These are phyloP conservation scores for Lipomyces oligophaga DNA, from an alignment of 805 yeast species.

Conservation along the genomic window DNA sequence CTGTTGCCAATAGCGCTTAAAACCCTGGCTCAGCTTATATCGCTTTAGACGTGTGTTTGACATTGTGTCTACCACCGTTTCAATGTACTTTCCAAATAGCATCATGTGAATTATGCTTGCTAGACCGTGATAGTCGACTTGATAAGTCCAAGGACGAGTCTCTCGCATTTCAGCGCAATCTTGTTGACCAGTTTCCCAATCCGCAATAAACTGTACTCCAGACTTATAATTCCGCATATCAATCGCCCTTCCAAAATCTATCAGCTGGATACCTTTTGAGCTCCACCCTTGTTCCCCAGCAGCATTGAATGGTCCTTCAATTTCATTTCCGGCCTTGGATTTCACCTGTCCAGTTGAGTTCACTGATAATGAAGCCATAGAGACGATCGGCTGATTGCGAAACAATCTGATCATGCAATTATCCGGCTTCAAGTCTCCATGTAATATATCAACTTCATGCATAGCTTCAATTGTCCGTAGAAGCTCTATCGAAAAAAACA, in stretches of 20 bases:
- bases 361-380: conserved; percentile 19
- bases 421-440: conserved; percentile 83
- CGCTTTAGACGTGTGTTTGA: conserved; percentile 15
- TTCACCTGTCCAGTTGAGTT: background rate
- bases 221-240: conserved; percentile 54
- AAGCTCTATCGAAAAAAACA: conserved; percentile 63
- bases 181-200: conserved; percentile 59
- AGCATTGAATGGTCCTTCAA: conserved; percentile 33
- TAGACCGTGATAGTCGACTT: conserved; percentile 78
- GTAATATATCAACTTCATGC: conserved; percentile 66
- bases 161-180: conserved; percentile 70
- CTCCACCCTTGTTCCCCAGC: conserved; percentile 48
- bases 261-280: conserved; percentile 54
- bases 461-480: conserved; percentile 55
- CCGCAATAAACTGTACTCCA: conserved; percentile 52
- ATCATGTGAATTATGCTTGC: conserved; percentile 71
- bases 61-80: conserved; percentile 38
- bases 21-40: conserved; percentile 43
- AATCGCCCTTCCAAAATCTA: conserved; percentile 79
- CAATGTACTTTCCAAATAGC: conserved; percentile 65
- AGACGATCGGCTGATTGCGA: conserved; percentile 20
- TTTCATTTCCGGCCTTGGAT: background rate
- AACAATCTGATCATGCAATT: conserved; percentile 72
- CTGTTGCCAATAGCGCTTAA: conserved; percentile 73
- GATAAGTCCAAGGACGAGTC: conserved; percentile 64